Base-by-base conservation (phyloP, 164 flowering plant species). In the Protea cynaroides region DNA sequence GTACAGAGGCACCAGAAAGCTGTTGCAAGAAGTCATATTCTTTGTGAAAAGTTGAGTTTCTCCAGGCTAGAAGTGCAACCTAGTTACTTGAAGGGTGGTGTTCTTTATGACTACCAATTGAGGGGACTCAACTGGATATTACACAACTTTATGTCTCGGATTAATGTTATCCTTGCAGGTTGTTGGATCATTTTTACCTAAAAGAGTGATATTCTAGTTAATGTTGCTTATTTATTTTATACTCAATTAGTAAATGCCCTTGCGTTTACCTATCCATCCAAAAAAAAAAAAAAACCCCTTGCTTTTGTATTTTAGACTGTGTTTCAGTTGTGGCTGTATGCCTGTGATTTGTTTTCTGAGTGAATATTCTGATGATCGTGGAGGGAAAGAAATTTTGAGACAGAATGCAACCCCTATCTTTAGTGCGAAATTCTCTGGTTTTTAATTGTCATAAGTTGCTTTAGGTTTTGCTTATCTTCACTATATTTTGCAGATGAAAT, bases 121-220 rank as follows among this genome's bases (percentile, higher is more conserved):
- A 37, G 23, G 19, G 65, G 65, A 47, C 54, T 47, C 53, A 62
- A 62, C 50, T 62, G 65, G 65, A 46, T 62, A 21, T 17, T 62
- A 21, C 47, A 46, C 55, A 62, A 62, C 29, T 62, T 62, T 46
- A 44, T 44, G 37, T 23, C n/a, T 36, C 47, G 38, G 54, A 13
- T 19, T 34, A 62, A 50, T 62, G 65, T 62, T 24, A 62, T 62
- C 34, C 65, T 62, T 49, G 65, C 65, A 47, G 65, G 65, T 62
- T 62, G 49, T 40, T 17, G 17, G 10, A 19, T 55, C 17, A 19
- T 22, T 17, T 17, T 10, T 17, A 51, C 12, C 22, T 17, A 51
- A 21, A 21, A 17, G 22, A 17, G 19, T 51, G n/a, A 11, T 7
- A 49, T 13, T 49, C 13, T 21, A 51, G 22, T 51, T 6, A 4